A percentile compares a stretch with the other conserved stretches of the same genome.
These are phyloP conservation scores for Gaertneriomyces sp. DNA, from an alignment of 192 early-diverging fungal genomes.

Conservation along the genomic window DNA sequence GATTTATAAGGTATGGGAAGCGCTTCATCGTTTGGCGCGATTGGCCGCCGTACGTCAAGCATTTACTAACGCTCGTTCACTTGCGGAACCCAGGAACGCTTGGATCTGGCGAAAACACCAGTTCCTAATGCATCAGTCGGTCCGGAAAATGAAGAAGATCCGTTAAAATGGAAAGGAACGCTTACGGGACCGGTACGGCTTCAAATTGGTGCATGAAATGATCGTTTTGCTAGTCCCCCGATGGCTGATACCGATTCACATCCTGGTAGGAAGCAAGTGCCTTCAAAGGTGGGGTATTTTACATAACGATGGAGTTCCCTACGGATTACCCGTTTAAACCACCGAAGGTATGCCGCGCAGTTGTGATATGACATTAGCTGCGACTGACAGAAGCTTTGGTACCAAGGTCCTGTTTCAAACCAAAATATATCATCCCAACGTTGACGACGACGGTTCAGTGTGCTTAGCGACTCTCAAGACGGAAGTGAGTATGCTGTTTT, in stretches of 20 bases:
- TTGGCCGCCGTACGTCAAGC: too few species aligned
- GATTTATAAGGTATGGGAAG: too few species aligned
- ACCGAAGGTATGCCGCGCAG: constrained; percentile 48
- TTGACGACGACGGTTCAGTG: constrained; percentile 78
- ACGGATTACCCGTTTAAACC: constrained; percentile 81
- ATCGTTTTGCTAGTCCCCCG: not conserved
- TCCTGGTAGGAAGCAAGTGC: constrained; percentile 46
- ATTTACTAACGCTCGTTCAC: too few species aligned
- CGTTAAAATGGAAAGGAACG: constrained; percentile 66
- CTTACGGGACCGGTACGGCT: constrained; percentile 55
- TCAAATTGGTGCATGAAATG: not conserved
- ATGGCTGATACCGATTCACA: constrained; percentile 5
- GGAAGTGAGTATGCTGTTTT: constrained; percentile 43
- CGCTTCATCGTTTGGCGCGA: too few species aligned
- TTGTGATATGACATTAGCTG: not conserved
- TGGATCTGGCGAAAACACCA: constrained; percentile 63
- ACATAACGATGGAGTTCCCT: constrained; percentile 64
- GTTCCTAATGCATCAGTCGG: constrained; percentile 50
- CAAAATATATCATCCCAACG: constrained; percentile 79
- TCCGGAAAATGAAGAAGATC: constrained; percentile 58
- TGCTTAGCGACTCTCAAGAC: constrained; percentile 72
- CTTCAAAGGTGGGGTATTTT: constrained; percentile 71
- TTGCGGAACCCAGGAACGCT: constrained; percentile 43
- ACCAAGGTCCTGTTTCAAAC: constrained; percentile 67
- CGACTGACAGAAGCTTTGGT: not conserved